phyloP scores from a whole-genome alignment of 2,329 filamentous ascomycete species.

The Penicillium sp. region DNA sequence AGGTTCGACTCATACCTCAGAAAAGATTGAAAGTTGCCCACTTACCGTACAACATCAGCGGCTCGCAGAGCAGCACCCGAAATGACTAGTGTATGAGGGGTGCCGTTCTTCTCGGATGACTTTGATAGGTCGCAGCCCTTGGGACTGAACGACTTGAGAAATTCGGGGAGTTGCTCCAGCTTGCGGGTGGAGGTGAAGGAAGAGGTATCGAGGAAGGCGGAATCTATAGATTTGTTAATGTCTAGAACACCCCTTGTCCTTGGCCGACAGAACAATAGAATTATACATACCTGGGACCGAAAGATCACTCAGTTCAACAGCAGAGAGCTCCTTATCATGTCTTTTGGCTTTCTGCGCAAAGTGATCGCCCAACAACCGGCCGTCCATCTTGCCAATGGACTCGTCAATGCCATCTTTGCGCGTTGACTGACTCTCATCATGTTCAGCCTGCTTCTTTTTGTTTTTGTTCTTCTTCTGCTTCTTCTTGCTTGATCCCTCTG shows the following conservation, averaged over 20 bases:
- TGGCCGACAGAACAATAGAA: background rate
- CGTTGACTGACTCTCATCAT: constrained; percentile 30
- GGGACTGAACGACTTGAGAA: constrained; percentile 63
- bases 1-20: background rate
- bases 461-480: constrained; percentile 31
- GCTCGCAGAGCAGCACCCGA: constrained; percentile 79
- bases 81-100: constrained; percentile 86
- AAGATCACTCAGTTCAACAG: constrained; percentile 79
- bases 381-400: constrained; percentile 78
- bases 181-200: constrained; percentile 66
- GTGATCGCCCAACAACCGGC: constrained; percentile 77
- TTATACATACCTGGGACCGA: constrained; percentile 66
- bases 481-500: constrained; percentile 34
- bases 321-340: constrained; percentile 76
- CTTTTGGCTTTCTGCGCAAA: constrained; percentile 73
- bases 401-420: constrained; percentile 73
- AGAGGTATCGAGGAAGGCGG: constrained; percentile 75
- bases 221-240: constrained; percentile 50
- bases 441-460: constrained; percentile 25
- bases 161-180: constrained; percentile 71
- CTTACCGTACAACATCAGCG: constrained; percentile 73
- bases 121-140: constrained; percentile 60
- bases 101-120: constrained; percentile 66
- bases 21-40: background rate
- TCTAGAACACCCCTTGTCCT: background rate